Conservation (phyloP, 805 yeast species). For the Yarrowia deformans region DNA sequence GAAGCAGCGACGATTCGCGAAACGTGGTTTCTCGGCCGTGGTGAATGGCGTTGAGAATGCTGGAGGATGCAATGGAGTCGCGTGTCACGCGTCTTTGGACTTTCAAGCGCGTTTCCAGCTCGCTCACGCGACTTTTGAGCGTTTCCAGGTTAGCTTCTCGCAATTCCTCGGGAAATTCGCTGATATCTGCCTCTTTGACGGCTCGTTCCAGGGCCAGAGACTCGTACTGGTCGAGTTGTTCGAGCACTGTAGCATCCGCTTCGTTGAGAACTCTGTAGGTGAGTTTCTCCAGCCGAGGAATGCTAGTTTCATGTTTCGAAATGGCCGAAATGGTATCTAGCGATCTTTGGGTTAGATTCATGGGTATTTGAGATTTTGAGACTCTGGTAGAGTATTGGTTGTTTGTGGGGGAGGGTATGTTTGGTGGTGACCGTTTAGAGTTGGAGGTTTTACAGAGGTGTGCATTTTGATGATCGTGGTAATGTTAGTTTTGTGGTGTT, state of each 20-base stretch:
- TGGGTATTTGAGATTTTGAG: not conserved
- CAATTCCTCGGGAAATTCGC: not conserved
- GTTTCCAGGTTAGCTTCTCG: not conserved
- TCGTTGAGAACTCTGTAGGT: constrained; percentile 10
- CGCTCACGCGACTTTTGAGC: not conserved
- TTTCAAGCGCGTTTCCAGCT: constrained; percentile 19
- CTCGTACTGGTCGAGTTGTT: constrained; percentile 3
- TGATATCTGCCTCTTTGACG: constrained; percentile 1
- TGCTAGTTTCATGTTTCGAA: constrained; percentile 12
- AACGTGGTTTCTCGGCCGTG: constrained; percentile 31
- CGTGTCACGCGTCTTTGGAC: constrained; percentile 33
- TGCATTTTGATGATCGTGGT: too few relatives aligned
- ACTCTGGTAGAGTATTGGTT: too few relatives aligned
- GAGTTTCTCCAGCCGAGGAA: constrained; percentile 17
- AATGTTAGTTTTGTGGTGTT: too few relatives aligned
- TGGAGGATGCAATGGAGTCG: constrained; percentile 29
- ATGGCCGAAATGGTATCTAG: constrained; percentile 25
- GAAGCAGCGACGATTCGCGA: constrained; percentile 13
- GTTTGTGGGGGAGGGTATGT: too few relatives aligned
- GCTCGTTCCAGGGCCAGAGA: constrained; percentile 7
- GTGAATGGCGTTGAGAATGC: constrained; percentile 35
- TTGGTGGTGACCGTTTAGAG: not conserved
- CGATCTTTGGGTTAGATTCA: constrained; percentile 20
- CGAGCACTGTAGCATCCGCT: constrained; percentile 1
- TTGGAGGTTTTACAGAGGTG: not conserved